These are phyloP conservation scores for Hericium rajendrae DNA, from an alignment of 768 basidiomycete species.

Conservation along the genomic window DNA sequence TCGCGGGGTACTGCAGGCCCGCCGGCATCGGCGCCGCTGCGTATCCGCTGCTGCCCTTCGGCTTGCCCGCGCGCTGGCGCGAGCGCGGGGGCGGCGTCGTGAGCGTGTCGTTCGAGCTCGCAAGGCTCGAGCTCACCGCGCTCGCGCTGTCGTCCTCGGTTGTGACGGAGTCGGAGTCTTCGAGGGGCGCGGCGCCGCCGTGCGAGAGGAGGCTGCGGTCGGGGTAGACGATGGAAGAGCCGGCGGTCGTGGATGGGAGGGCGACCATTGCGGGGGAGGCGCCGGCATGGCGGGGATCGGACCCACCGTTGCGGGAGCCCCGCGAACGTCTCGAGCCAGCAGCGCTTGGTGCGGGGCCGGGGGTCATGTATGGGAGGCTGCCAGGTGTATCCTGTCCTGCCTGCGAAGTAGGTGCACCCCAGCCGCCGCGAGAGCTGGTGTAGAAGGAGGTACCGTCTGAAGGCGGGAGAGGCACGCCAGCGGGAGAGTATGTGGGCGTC, in stretches of 20 bases:
- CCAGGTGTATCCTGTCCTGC: neutral
- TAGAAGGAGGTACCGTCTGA: neutral
- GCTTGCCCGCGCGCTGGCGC: neutral
- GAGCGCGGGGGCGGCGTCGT: conserved; percentile 11
- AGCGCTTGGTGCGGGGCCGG: neutral
- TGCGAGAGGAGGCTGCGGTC: conserved; percentile 9
- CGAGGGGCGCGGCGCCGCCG: conserved; percentile 3
- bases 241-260: conserved; percentile 3
- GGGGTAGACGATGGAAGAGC: conserved; percentile 9
- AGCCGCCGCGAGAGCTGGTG: neutral
- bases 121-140: conserved; percentile 8
- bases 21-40: conserved; percentile 6
- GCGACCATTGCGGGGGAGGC: conserved; percentile 1
- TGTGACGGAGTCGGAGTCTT: neutral
- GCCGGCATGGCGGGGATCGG: neutral
- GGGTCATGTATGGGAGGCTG: neutral
- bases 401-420: neutral
- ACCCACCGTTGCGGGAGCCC: neutral
- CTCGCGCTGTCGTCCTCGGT: conserved; percentile 11
- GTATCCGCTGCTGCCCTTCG: neutral
- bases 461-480: neutral
- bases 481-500: neutral
- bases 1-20: conserved; percentile 7
- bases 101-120: conserved; percentile 12
- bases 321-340: conserved; percentile 1